Base-by-base conservation (phyloP, 108 stramenopile species). In the Hondaea fermentalgiana region DNA sequence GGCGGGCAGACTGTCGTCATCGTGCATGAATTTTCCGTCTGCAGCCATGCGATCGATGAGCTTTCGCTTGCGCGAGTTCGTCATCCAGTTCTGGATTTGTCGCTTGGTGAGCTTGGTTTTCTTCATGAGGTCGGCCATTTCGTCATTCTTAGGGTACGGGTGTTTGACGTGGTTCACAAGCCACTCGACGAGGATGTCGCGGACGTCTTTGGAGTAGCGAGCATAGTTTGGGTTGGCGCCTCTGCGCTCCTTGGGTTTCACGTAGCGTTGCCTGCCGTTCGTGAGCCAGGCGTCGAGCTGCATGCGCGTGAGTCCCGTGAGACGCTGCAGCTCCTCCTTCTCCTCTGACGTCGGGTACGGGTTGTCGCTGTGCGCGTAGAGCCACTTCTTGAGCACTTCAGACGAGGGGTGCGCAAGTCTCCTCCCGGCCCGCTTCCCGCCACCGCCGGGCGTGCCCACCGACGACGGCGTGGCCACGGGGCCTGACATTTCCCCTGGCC, bases 191-290 rank as follows among this genome's bases (percentile, higher is more conserved):
- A 83, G 76, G 76, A 35, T 83, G 23, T 83, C 51, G 76, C 49
- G 45, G 23, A 83, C 76, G 12, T 53, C 51, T 23, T 83, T 53
- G 45, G 76, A 53, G 76, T 83, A 83, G 49, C 76, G 45, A 12
- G 76, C 45, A 28, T 83, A 83, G 76, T 83, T 83, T 45, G 76
- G 76, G 23, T 83, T 83, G 49, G 76, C 49, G 45, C 76, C 76
- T 16, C 76, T 47, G 49, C 76, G 45, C 49, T 53, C 49, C 76
- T 83, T 83, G 10, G 76, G 76, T 3, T 23, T 53, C 19, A 47
- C 45, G 51, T 83, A 83, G n/a, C 76, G 45, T 45, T 83, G 76
- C 51, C 76, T 83, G n/a, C 49, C 76, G 51, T 83, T 83, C 3
- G 51, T 53, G 51, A 83, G 51, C 76, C 76, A 83, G 45, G 45